Base-by-base conservation (phyloP, 768 basidiomycete species). In the Leccinum pellstonianum region DNA sequence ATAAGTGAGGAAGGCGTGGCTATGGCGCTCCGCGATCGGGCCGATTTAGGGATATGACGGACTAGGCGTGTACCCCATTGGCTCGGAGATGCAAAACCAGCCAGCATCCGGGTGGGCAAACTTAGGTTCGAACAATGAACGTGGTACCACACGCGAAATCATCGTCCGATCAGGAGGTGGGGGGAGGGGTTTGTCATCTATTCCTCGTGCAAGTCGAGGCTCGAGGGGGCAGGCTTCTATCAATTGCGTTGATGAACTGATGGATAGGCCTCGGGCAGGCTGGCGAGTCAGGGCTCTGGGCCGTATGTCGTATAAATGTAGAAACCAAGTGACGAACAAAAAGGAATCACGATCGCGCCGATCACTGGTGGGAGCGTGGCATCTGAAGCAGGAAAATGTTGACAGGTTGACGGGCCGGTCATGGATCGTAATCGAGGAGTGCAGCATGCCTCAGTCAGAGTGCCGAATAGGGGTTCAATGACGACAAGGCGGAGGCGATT, bases 271-370 rank as follows among this genome's bases (percentile, higher is more conserved):
- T 43, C 41, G n/a, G 38, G 41, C n/a, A n/a, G n/a, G 8, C n/a
- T 43, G 41, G 41, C 41, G 29, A 23, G n/a, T 19, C 48, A 65
- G 62, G 60, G 66, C 31, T 54, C 19, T 48, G 62, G 63, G 57
- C 41, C 50, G 49, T 43, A 25, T 29, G 47, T 48, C n/a, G 51
- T 15, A 61, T 48, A 37, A 58, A 41, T 23, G 46, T 55, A 52
- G 41, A 67, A 58, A 59, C 17, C 9, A 43, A 43, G 41, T 43
- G 41, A 43, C 10, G 54, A 25, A 55, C 31, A 52, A 35, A 46
- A 48, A 49, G 51, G 19, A 27, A 55, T 50, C 38, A 54, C 35
- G 51, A 47, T 27, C 11, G 19, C n/a, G 15, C 47, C 47, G 57
- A 56, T 52, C 19, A 49, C 51, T 43, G 25, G 50, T 48, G 46